Conservation (phyloP, 2,329 filamentous ascomycete species). For the Fusarium azukiicola region DNA sequence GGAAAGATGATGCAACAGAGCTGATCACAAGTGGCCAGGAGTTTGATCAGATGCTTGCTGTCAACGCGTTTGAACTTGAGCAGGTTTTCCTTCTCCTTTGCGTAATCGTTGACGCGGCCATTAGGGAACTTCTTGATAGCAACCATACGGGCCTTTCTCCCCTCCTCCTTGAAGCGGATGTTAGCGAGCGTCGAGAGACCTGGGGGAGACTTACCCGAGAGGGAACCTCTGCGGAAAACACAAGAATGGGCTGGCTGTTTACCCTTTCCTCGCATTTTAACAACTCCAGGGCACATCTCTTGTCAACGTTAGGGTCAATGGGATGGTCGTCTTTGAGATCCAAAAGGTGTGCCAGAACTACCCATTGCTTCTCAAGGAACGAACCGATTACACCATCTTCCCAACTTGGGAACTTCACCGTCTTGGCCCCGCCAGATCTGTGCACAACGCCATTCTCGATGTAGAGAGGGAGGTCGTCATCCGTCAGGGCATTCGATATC, state of each 20-base stretch:
- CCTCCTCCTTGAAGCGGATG: neutral
- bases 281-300: neutral
- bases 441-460: neutral
- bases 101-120: neutral
- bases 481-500: neutral
- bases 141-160: neutral
- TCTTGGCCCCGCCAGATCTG: neutral
- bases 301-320: neutral
- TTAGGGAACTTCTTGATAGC: neutral
- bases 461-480: neutral
- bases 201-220: neutral
- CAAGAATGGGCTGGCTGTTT: neutral
- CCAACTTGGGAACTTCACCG: neutral
- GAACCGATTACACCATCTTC: neutral
- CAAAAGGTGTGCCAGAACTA: neutral
- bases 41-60: neutral
- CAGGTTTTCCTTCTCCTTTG: neutral
- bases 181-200: neutral
- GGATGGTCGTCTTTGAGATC: neutral
- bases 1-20: neutral
- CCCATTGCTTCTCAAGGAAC: neutral
- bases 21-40: neutral
- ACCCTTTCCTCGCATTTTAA: neutral
- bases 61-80: neutral
- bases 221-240: neutral